phyloP scores from a whole-genome alignment of 345 rosid genomes.

The Noccaea caerulescens region DNA sequence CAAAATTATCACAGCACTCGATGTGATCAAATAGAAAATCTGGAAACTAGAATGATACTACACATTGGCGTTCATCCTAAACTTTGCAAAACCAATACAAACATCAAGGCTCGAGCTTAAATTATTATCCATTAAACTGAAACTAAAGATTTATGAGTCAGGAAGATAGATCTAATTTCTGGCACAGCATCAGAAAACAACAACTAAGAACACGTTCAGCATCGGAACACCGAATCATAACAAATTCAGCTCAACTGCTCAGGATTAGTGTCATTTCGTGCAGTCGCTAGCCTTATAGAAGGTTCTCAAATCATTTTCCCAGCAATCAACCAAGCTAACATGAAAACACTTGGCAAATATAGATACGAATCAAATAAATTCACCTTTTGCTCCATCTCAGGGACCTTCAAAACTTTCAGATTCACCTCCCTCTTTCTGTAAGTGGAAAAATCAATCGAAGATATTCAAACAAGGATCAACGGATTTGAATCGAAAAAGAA shows the following conservation, averaged over 20 bases:
- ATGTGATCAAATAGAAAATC: not conserved
- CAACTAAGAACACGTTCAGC: slow-evolving; percentile 13
- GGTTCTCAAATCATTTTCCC: not conserved
- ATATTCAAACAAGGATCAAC: slow-evolving; percentile 8
- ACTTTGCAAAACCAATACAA: not conserved
- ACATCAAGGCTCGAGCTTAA: slow-evolving; percentile 5
- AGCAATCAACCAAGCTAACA: not conserved
- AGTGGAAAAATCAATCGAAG: slow-evolving; percentile 26
- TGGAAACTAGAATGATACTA: not conserved
- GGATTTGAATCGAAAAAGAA: slow-evolving; percentile 26
- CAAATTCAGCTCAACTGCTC: slow-evolving; percentile 35
- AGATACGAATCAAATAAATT: slow-evolving; percentile 38
- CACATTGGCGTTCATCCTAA: not conserved
- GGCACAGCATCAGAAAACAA: not conserved
- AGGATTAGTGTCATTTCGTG: not conserved
- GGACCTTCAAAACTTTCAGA: slow-evolving; percentile 94
- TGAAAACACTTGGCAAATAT: not conserved
- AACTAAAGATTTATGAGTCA: slow-evolving; percentile 13
- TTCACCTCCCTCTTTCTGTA: slow-evolving; percentile 95
- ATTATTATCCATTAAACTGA: not conserved
- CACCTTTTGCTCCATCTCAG: slow-evolving; percentile 99
- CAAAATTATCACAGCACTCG: slow-evolving; percentile 3
- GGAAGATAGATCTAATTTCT: not conserved
- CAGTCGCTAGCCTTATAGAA: not conserved
- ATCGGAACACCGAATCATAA: not conserved